Conservation (phyloP, 2,329 filamentous ascomycete species). For the Ascochyta viciae-villosae region DNA sequence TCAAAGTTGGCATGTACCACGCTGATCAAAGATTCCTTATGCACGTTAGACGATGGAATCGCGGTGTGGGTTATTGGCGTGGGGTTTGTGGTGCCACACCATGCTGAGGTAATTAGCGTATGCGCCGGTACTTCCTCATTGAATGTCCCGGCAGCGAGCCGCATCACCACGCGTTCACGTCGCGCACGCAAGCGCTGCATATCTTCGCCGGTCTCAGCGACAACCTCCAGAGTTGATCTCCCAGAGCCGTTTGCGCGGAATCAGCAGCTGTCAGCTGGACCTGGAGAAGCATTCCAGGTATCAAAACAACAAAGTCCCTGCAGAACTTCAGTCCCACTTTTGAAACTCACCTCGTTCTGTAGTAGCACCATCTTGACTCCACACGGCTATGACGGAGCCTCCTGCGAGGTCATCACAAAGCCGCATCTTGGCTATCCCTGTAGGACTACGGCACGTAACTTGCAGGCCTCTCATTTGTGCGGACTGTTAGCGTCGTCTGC, state of each 20-base stretch:
- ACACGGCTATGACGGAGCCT: conserved; percentile 15
- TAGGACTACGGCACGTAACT: background rate
- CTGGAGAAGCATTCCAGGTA: conserved; percentile 5
- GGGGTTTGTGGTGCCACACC: conserved; percentile 3
- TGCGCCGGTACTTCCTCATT: conserved; percentile 11
- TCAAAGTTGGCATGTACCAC: conserved; percentile 7
- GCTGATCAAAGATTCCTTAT: conserved; percentile 12
- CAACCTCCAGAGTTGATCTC: background rate
- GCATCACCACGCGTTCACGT: conserved; percentile 3
- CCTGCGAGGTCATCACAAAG: conserved; percentile 1
- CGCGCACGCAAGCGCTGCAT: conserved; percentile 5
- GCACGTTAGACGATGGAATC: conserved; percentile 7
- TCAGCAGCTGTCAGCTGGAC: background rate
- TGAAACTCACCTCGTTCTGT: conserved; percentile 4
- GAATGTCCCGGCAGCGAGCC: conserved; percentile 4
- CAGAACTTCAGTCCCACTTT: conserved; percentile 14
- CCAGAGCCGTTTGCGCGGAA: conserved; percentile 10
- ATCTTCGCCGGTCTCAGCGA: conserved; percentile 16
- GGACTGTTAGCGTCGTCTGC: conserved; percentile 7
- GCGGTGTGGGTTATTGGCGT: conserved; percentile 4
- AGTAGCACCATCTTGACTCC: conserved; percentile 11
- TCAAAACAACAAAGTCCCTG: conserved; percentile 9
- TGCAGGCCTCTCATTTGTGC: conserved; percentile 13
- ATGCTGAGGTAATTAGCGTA: conserved; percentile 11
- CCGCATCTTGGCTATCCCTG: conserved; percentile 3